Evolutionary conservation across 129 eudicot species (phyloP), one percentile per base, ranked within the genome.

Genomic region (Centaurea solstitialis): DNA sequence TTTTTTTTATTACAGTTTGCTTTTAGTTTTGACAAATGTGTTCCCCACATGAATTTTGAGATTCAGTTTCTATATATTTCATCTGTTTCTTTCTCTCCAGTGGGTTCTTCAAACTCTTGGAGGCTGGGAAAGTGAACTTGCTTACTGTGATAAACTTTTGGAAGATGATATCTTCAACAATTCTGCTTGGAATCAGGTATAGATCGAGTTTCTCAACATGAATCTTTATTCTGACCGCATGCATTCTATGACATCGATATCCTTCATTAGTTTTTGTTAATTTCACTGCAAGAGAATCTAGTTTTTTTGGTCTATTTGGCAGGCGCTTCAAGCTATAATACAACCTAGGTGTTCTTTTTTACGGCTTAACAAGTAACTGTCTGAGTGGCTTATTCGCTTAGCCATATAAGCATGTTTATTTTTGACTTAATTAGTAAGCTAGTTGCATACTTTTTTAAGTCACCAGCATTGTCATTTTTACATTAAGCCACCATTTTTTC

Each of bases 171-270:
- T 91, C 79, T 96, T 88, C 35, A 96, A 96, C 72, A 96, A 96
- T 78, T 96, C 99, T 82, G 99, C 98, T 80, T 96, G 99, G 99
- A 96, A 96, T 91, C 99, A 96, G 98, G 99, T 96, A 85, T 24
- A 12, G 33, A 41, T 23, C 26, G 33, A 41, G 28, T 67, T 73
- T 28, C 12, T 47, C 5, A 28, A 67, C 35, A 10, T 13, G 4
- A 39, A 59, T 82, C 43, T 59, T 59, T 77, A 9, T 76, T 68
- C 33, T 38, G 6, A 37, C 7, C 61, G 50, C 28, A 76, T 82
- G 77, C 66, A 38, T 75, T 53, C 17, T 17, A 12, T 57, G 20
- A 37, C 15, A 6, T 22, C n/a, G 15, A 20, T 70, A 24, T 76
- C 43, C 12, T 21, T 8, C 2, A 4, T 72, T 68, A 41, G 45